A percentile compares a stretch with the other conserved stretches of the same genome.
These are phyloP conservation scores for Hyphopichia buzzinii DNA, from an alignment of 1,139 yeast species.

Conservation along the genomic window DNA sequence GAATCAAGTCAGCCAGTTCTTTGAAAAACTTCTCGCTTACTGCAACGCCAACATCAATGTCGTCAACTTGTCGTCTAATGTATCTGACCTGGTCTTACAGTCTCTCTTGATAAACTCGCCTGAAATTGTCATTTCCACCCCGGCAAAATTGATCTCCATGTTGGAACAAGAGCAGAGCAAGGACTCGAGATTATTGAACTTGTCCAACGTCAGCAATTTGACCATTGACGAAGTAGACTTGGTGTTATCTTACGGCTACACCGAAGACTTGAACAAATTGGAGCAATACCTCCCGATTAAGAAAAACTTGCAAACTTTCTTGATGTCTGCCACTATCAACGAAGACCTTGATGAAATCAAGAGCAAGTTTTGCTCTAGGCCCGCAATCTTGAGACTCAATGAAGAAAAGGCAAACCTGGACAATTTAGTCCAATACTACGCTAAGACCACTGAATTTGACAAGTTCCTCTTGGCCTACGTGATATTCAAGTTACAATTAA, in stretches of 20 bases:
- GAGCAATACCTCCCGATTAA: conserved; percentile 64
- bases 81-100: conserved; percentile 69
- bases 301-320: conserved; percentile 79
- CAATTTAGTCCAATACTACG: conserved; percentile 80
- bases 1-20: conserved; percentile 73
- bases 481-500: conserved; percentile 80
- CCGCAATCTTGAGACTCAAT: conserved; percentile 77
- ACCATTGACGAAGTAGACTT: conserved; percentile 97
- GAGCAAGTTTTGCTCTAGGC: conserved; percentile 74
- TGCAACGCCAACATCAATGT: conserved; percentile 66
- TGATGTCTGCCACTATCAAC: conserved; percentile 95
- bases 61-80: conserved; percentile 73
- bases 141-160: conserved; percentile 68
- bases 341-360: conserved; percentile 83
- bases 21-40: conserved; percentile 65
- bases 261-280: conserved; percentile 73
- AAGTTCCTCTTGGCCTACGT: conserved; percentile 89
- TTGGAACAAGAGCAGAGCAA: conserved; percentile 46
- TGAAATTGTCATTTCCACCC: conserved; percentile 83
- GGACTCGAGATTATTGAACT: conserved; percentile 37
- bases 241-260: conserved; percentile 84
- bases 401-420: conserved; percentile 59
- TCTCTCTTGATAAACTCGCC: conserved; percentile 74
- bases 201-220: conserved; percentile 59
- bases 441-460: conserved; percentile 84